Evolutionary conservation across 176 grass and related monocot species (phyloP), one percentile per base, ranked within the genome.

Genomic region (Aegilops speltoides): DNA sequence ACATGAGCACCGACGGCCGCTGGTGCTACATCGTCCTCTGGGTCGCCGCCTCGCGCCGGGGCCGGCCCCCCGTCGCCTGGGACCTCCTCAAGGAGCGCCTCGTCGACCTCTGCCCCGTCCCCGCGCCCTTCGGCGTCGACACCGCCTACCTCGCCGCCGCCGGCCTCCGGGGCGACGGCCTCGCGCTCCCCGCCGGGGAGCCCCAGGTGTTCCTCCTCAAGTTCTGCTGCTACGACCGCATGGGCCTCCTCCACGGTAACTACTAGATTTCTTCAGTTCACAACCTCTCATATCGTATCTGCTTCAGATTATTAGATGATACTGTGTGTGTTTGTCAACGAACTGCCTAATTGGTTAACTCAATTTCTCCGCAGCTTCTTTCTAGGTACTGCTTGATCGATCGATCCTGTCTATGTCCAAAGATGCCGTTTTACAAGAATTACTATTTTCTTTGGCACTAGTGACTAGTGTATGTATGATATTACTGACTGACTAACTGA

Each of bases 11-110:
- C 9, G 94, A 97, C 78, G 94, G 94, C 17, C 86, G 72, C 60
- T 97, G 94, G 94, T 97, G 94, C 88, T 97, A 92, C 90, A 85
- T 97, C 65, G 86, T 97, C 50, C 75, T 94, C 45, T 97, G 92
- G 94, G 88, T 97, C 36, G 38, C 85, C 73, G 87, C 79, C 10
- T 69, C 78, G 45, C 70, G 76, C 26, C 78, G 81, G 5, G 88
- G 81, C 32, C 77, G 68, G 16, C 3, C 40, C 38, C 2, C 64
- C 16, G 84, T 89, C 64, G 48, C 83, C 5, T 97, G 92, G 94
- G 59, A 77, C 80, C 61, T 97, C 43, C 84, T 97, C 71, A 94
- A 94, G 80, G 82, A 86, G 12, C 86, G 93, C 61, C 34, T 95
- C 15, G 25, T 88, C 13, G 73, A 85, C 25, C 70, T 92, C 32